Evolutionary conservation across 2,329 filamentous ascomycete genomes (phyloP).

Genomic region (Neodidymelliopsis sp.): DNA sequence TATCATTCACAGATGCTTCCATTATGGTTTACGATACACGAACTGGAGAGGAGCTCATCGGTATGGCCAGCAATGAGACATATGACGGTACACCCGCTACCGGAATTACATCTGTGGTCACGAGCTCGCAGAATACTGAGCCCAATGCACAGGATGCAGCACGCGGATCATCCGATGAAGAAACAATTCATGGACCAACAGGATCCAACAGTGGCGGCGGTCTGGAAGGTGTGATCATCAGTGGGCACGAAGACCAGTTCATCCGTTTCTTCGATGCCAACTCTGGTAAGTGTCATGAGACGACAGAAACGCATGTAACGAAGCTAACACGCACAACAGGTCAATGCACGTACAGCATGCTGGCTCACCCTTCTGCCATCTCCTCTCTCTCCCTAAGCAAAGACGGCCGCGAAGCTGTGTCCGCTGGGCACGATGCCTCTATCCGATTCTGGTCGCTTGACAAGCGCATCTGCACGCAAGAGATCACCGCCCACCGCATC

Average conservation of each 20-base stretch:
- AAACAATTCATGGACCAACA: constrained; percentile 81
- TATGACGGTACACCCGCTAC: constrained; percentile 86
- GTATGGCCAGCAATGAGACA: constrained; percentile 93
- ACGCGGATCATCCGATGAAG: constrained; percentile 72
- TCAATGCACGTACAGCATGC: constrained; percentile 99
- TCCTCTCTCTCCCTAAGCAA: constrained; percentile 90
- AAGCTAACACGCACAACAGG: constrained; percentile 60
- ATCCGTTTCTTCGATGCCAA: constrained; percentile 99
- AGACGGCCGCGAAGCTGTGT: constrained; percentile 92
- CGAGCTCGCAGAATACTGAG: constrained; percentile 83
- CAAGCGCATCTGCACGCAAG: constrained; percentile 93
- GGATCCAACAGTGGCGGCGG: constrained; percentile 74
- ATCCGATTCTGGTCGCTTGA: constrained; percentile 97
- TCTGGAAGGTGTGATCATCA: constrained; percentile 93
- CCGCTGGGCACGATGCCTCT: constrained; percentile 92
- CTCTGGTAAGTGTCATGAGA: constrained; percentile 75
- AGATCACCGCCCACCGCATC: constrained; percentile 89
- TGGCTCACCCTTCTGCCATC: constrained; percentile 92
- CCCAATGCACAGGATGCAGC: constrained; percentile 65
- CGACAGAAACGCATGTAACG: too few species aligned
- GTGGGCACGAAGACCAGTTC: constrained; percentile 94
- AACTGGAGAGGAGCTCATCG: constrained; percentile 87
- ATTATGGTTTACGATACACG: constrained; percentile 92
- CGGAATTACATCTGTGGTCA: constrained; percentile 88
- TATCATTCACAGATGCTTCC: constrained; percentile 88